Base-by-base conservation (phyloP, 2,329 filamentous ascomycete genomes). In the Fusarium irregulare region DNA sequence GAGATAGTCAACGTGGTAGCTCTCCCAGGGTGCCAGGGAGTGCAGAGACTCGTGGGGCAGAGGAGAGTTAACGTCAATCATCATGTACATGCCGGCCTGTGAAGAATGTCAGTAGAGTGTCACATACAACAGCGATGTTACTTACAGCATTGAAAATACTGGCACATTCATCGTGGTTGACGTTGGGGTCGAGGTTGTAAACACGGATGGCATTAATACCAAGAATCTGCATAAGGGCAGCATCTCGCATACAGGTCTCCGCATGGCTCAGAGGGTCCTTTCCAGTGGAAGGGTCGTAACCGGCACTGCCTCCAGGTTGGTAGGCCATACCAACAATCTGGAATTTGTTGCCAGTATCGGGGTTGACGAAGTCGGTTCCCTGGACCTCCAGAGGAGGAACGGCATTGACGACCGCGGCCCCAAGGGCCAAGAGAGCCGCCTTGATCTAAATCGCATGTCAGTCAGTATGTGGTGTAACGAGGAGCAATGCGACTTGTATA, bases 271-370 rank as follows among this genome's bases (percentile, higher is more conserved):
- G 83, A 32, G 89, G 87, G 75, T 91, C 89, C 70, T 84, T 82
- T 54, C 85, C 84, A 16, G 80, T 77, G 2, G 73, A 72, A 48
- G 88, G 86, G 73, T 90, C 80, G 80, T 89, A 91, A 48, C 86
- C 88, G 46, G 88, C 84, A 66, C 86, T 87, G 68, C 90, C 90
- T 65, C 88, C 89, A 45, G 89, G 89, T 78, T 92, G 90, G 80
- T 92, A 92, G 76, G 89, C 90, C 72, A 90, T 85, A 72, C 90
- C 90, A 53, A 90, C 84, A 64, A 92, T 84, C 81, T 91, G 87
- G 80, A 91, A 91, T 66, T 85, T 85, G 74, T 88, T 83, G 64
- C 87, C 87, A 23, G 84, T 87, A 62, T 80, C 79, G 44, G 86
- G 81, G 79, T 90, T 88, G 78, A 91, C 83, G 63, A 91, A 89